Percentiles rank a stretch among this genome's conserved stretches.
These are phyloP conservation scores for Diaporthe citriasiana DNA, from an alignment of 2,329 filamentous ascomycete genomes.

Conservation along the genomic window DNA sequence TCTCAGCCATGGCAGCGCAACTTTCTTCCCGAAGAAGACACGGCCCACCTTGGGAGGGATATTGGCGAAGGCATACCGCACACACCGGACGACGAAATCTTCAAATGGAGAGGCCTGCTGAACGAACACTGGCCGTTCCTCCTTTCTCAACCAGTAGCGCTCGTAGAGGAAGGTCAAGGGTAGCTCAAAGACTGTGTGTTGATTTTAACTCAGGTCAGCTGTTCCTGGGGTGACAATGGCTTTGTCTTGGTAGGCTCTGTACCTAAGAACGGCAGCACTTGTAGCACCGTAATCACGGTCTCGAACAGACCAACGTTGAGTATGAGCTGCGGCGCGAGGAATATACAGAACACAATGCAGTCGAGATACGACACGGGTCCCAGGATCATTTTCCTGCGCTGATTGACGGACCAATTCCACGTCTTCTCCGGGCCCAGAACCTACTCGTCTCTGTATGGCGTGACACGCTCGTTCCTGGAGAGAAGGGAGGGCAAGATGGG, in stretches of 20 bases:
- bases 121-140: constrained; percentile 72
- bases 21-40: constrained; percentile 82
- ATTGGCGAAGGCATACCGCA: constrained; percentile 82
- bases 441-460: constrained; percentile 2
- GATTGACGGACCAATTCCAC: no score
- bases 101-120: constrained; percentile 80
- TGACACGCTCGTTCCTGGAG: background rate
- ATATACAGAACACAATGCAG: constrained; percentile 79
- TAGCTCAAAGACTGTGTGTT: constrained; percentile 65
- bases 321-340: constrained; percentile 80
- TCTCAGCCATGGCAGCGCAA: constrained; percentile 79
- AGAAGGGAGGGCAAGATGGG: background rate
- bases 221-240: background rate
- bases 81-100: constrained; percentile 81
- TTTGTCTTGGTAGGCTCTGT: constrained; percentile 46
- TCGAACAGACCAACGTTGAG: constrained; percentile 74
- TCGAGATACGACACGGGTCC: constrained; percentile 82
- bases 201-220: background rate
- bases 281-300: constrained; percentile 70
- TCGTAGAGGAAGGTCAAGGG: constrained; percentile 72
- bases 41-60: constrained; percentile 78
- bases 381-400: constrained; percentile 73
- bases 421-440: background rate
- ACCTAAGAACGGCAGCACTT: constrained; percentile 80
- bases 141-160: constrained; percentile 62